Conservation (phyloP, 306 rosid species). For the Vigna reflexopilosa region DNA sequence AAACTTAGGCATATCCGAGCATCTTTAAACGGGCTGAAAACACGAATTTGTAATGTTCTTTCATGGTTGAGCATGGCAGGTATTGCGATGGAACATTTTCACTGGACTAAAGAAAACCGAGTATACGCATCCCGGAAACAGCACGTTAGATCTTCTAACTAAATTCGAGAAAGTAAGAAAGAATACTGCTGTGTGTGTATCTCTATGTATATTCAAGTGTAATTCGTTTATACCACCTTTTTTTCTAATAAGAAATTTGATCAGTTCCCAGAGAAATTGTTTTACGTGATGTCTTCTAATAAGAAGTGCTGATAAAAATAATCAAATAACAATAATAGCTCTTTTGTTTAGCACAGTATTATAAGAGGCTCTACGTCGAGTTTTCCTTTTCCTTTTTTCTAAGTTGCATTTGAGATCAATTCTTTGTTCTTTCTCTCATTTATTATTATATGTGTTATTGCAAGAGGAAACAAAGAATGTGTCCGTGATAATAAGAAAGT, state of each 20-base stretch:
- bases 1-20: too few relatives aligned
- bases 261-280: background rate
- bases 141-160: conserved; percentile 28
- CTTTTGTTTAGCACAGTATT: too few relatives aligned
- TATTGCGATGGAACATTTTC: conserved; percentile 91
- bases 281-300: background rate
- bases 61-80: conserved; percentile 56
- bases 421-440: too few relatives aligned
- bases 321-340: too few relatives aligned
- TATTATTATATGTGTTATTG: too few relatives aligned
- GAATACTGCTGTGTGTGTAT: conserved; percentile 36
- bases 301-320: too few relatives aligned
- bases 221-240: background rate
- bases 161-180: conserved; percentile 26
- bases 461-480: too few relatives aligned
- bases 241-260: background rate
- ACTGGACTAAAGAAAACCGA: conserved; percentile 56
- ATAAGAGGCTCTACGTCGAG: too few relatives aligned
- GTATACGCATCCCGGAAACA: conserved; percentile 7
- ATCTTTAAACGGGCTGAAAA: background rate
- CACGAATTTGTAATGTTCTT: background rate
- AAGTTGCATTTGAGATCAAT: too few relatives aligned
- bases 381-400: too few relatives aligned
- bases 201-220: conserved; percentile 43
- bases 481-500: too few relatives aligned